Evolutionary conservation across 1,284 basidiomycete genomes (phyloP).

Genomic region (Ganoderma meredithae): DNA sequence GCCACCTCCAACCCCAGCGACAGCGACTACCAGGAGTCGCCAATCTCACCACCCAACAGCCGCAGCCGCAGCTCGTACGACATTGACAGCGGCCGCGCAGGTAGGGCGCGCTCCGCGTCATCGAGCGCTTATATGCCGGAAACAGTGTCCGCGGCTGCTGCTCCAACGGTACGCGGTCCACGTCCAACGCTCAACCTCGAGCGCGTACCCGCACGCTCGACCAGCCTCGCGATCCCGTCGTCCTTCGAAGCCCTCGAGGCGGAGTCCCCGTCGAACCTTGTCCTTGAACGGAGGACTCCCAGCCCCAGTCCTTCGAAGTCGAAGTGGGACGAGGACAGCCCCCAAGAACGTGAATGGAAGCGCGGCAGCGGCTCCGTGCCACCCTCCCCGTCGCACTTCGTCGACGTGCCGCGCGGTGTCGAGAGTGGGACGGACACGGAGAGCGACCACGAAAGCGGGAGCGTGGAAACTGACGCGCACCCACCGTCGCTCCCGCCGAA

Average conservation of each 20-base stretch:
- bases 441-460: background rate
- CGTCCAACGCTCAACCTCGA: conserved; percentile 38
- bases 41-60: conserved; percentile 27
- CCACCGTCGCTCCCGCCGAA: conserved; percentile 64
- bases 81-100: conserved; percentile 20
- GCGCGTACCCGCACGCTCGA: conserved; percentile 37
- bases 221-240: conserved; percentile 35
- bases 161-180: conserved; percentile 13
- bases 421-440: conserved; percentile 51
- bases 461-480: conserved; percentile 32
- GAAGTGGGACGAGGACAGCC: conserved; percentile 17
- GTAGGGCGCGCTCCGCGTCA: conserved; percentile 40
- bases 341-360: background rate
- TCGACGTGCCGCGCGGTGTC: conserved; percentile 72
- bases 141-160: background rate
- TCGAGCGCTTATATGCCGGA: conserved; percentile 32
- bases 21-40: conserved; percentile 27
- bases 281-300: conserved; percentile 28
- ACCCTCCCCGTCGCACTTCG: conserved; percentile 63
- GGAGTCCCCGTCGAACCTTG: conserved; percentile 27
- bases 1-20: conserved; percentile 23
- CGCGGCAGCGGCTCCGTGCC: conserved; percentile 48
- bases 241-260: conserved; percentile 34
- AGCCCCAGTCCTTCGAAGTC: conserved; percentile 30
- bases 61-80: conserved; percentile 17